A percentile compares a stretch with the other conserved stretches of the same genome.
Evolutionary conservation across 768 basidiomycete species (phyloP).

Genomic region (Suillus decipiens): DNA sequence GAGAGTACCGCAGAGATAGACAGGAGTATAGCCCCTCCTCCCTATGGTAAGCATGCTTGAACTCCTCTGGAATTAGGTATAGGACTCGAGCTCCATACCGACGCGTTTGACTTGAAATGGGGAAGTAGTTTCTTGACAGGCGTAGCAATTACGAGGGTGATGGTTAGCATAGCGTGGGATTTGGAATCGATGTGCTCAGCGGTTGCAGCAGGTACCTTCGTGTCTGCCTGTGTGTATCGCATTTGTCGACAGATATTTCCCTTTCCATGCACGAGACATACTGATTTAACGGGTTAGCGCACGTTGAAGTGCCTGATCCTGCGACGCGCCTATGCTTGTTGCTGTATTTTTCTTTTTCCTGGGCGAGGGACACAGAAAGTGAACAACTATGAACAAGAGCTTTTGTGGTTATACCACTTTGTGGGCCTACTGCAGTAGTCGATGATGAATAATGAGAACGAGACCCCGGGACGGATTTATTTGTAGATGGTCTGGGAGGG

Average conservation of each 20-base stretch:
- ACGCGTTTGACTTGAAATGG: slow-evolving; percentile 15
- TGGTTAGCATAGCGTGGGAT: slow-evolving; percentile 14
- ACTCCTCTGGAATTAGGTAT: background rate
- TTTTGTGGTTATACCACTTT: slow-evolving; percentile 18
- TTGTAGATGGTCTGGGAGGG: slow-evolving; percentile 14
- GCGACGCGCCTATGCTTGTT: slow-evolving; percentile 35
- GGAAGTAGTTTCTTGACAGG: slow-evolving; percentile 42
- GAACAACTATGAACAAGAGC: slow-evolving; percentile 57
- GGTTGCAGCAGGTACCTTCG: slow-evolving; percentile 18
- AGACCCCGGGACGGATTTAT: slow-evolving; percentile 13
- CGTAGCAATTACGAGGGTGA: slow-evolving; percentile 55
- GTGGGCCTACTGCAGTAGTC: slow-evolving; percentile 7
- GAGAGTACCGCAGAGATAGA: too few relatives aligned
- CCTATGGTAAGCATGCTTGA: background rate
- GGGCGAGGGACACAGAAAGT: slow-evolving; percentile 69
- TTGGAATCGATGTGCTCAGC: slow-evolving; percentile 4
- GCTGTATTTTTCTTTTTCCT: slow-evolving; percentile 50
- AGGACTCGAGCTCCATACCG: slow-evolving; percentile 7
- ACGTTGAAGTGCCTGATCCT: slow-evolving; percentile 45
- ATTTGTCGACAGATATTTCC: slow-evolving; percentile 26
- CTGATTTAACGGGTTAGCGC: slow-evolving; percentile 71
- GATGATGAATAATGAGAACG: slow-evolving; percentile 28
- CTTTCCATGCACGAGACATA: slow-evolving; percentile 74
- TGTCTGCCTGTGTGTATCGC: slow-evolving; percentile 19
- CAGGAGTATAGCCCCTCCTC: too few relatives aligned